Evolutionary conservation across 306 rosid species (phyloP).

Genomic region (Vigna mungo): DNA sequence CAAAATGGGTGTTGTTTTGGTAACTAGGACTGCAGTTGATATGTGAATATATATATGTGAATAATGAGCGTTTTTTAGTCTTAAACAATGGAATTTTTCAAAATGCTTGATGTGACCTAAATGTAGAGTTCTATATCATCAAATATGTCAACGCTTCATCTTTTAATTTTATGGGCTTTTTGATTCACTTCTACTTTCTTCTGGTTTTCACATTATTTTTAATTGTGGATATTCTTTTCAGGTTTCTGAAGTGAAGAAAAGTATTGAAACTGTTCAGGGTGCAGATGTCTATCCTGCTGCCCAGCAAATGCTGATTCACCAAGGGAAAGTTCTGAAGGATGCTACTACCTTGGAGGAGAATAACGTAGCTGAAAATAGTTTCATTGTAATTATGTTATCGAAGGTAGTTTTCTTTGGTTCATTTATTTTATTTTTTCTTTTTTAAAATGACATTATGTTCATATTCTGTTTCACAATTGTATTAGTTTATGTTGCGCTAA

Average conservation of each 20-base stretch:
- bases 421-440: not conserved
- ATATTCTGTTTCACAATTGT: not conserved
- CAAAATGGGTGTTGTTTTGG: conserved; percentile 13
- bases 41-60: not conserved
- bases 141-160: not conserved
- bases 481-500: conserved; percentile 31
- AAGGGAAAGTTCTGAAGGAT: conserved; percentile 93
- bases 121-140: not conserved
- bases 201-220: not conserved
- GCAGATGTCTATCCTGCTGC: conserved; percentile 81
- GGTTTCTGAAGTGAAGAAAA: conserved; percentile 90
- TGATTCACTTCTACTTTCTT: not conserved
- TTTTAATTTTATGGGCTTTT: not conserved
- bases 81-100: not conserved
- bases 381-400: conserved; percentile 88
- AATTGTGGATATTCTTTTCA: conserved; percentile 43
- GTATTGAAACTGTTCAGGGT: conserved; percentile 79
- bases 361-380: conserved; percentile 86
- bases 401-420: conserved; percentile 61
- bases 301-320: conserved; percentile 94
- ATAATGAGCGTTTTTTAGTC: too few species aligned
- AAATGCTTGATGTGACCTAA: not conserved
- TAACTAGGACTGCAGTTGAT: not conserved
- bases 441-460: too few species aligned
- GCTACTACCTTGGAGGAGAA: conserved; percentile 78